A percentile compares a stretch with the other conserved stretches of the same genome.
These are phyloP conservation scores for Sanghuangporus baumii DNA, from an alignment of 1,284 basidiomycete species.

Conservation along the genomic window DNA sequence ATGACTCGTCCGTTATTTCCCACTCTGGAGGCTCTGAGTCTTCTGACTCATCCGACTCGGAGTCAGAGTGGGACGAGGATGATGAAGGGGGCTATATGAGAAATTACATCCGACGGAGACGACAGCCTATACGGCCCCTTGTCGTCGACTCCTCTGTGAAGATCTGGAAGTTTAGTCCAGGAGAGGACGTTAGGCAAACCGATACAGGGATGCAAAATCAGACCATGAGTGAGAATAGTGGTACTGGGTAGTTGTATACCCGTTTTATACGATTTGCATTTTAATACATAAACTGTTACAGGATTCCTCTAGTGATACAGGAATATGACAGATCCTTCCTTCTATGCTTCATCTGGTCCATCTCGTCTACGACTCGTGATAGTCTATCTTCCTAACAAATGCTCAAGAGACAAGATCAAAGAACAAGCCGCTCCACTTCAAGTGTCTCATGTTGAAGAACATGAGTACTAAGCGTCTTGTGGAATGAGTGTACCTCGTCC, in stretches of 20 bases:
- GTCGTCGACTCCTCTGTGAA: constrained; percentile 14
- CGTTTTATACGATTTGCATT: background rate
- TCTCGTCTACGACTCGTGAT: background rate
- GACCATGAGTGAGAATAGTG: background rate
- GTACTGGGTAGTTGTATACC: background rate
- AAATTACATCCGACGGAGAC: background rate
- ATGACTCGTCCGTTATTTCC: background rate
- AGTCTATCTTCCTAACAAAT: background rate
- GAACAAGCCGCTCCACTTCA: background rate
- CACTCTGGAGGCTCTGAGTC: background rate
- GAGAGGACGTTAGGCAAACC: background rate
- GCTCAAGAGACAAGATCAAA: background rate
- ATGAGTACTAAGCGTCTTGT: background rate
- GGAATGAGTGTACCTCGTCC: background rate
- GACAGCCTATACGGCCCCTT: constrained; percentile 4
- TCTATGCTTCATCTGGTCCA: background rate
- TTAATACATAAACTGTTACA: background rate
- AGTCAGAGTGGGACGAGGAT: background rate
- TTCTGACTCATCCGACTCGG: constrained; percentile 7
- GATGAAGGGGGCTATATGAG: background rate
- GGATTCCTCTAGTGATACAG: background rate
- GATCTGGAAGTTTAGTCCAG: constrained; percentile 10
- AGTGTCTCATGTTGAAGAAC: background rate
- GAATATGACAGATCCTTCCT: background rate
- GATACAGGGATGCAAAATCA: background rate